Conservation (phyloP, 257 asterid species). For the Handroanthus guayacan region DNA sequence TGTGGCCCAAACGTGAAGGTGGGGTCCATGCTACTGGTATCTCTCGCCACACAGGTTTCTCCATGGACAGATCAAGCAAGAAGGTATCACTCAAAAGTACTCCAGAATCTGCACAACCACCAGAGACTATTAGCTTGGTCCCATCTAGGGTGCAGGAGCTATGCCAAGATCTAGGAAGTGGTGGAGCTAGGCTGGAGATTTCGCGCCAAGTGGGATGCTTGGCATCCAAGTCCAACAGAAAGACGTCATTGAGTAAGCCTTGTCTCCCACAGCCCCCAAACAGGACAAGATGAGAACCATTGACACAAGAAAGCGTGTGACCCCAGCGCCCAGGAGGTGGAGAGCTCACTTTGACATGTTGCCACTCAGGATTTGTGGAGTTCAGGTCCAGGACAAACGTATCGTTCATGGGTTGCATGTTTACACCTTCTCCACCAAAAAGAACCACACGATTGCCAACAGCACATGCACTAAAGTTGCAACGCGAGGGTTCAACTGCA, state of each 20-base stretch:
- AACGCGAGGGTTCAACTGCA: conserved; percentile 90
- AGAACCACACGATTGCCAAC: conserved; percentile 92
- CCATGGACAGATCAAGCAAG: conserved; percentile 83
- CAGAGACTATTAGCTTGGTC: conserved; percentile 90
- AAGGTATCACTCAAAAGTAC: conserved; percentile 86
- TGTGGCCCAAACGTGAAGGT: conserved; percentile 92
- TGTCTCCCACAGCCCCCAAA: conserved; percentile 97
- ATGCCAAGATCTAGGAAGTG: conserved; percentile 97
- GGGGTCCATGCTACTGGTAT: conserved; percentile 92
- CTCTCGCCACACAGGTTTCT: conserved; percentile 88
- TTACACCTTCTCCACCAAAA: conserved; percentile 97
- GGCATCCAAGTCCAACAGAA: conserved; percentile 88
- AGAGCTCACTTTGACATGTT: conserved; percentile 77
- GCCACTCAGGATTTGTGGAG: conserved; percentile 85
- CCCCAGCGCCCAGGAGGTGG: conserved; percentile 99
- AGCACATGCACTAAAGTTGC: conserved; percentile 97
- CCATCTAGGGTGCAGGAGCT: conserved; percentile 98
- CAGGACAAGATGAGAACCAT: conserved; percentile 84
- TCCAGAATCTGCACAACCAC: conserved; percentile 96
- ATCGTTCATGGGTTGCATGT: conserved; percentile 97
- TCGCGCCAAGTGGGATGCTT: conserved; percentile 90
- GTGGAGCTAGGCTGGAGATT: conserved; percentile 92
- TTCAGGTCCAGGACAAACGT: conserved; percentile 86
- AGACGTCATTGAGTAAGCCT: conserved; percentile 92
- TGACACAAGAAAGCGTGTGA: conserved; percentile 92